A percentile compares a stretch with the other conserved stretches of the same genome.
Conservation (phyloP, 495 filamentous ascomycete species). For the Acidomyces sp. region DNA sequence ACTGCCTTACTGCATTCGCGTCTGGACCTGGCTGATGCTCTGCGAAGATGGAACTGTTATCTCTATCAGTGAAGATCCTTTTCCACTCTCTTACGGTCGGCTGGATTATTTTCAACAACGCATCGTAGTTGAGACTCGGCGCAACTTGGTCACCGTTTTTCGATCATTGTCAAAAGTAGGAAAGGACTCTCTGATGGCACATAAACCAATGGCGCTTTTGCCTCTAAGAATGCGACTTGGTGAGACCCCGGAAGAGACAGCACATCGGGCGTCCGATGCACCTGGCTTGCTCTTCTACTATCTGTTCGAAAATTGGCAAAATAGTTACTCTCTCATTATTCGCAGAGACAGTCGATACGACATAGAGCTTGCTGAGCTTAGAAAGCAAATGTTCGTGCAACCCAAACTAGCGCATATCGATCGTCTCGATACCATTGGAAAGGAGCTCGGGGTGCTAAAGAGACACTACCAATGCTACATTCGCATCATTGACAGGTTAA, state of each 20-base stretch:
- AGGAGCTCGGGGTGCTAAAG: conserved; percentile 53
- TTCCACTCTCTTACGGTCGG: conserved; percentile 29
- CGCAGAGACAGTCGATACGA: conserved; percentile 49
- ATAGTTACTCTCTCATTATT: conserved; percentile 50
- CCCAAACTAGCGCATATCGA: conserved; percentile 52
- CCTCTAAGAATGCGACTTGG: conserved; percentile 27
- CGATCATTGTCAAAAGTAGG: conserved; percentile 46
- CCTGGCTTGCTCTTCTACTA: conserved; percentile 74
- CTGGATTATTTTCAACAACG: conserved; percentile 23
- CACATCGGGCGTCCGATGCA: conserved; percentile 36
- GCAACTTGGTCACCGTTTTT: conserved; percentile 60
- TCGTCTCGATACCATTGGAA: conserved; percentile 58
- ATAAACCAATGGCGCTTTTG: conserved; percentile 23
- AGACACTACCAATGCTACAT: conserved; percentile 69
- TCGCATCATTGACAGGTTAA: conserved; percentile 59
- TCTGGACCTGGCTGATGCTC: conserved; percentile 77
- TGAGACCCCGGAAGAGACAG: conserved; percentile 27
- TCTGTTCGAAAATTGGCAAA: conserved; percentile 76
- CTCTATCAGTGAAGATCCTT: conserved; percentile 62
- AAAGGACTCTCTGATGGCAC: conserved; percentile 17
- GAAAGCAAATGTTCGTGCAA: conserved; percentile 44
- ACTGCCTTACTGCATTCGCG: conserved; percentile 45
- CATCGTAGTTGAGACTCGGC: conserved; percentile 41
- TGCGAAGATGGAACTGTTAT: conserved; percentile 73
- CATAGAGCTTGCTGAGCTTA: conserved; percentile 41